Evolutionary conservation across 164 flowering plant genomes (phyloP).

Genomic region (Tetracentron sinense): DNA sequence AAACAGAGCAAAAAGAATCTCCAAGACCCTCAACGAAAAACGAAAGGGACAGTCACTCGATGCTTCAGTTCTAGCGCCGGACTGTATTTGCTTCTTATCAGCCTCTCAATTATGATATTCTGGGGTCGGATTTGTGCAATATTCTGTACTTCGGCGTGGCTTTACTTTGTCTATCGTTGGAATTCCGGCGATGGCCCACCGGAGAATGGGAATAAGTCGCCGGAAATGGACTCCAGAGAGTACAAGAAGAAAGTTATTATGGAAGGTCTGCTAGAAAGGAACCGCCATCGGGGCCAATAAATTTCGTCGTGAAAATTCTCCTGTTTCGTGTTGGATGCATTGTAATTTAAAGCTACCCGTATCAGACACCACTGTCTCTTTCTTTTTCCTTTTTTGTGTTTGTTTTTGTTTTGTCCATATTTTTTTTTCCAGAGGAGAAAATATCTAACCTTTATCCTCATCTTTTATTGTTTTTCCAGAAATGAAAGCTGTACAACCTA

Average conservation of each 20-base stretch:
- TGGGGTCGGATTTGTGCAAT: not conserved
- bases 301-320: not conserved
- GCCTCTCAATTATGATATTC: not conserved
- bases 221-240: constrained; percentile 11
- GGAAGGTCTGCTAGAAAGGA: constrained; percentile 3
- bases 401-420: no score
- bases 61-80: not conserved
- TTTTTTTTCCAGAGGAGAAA: no score
- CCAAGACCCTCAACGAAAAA: not conserved
- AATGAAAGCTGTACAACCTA: no score
- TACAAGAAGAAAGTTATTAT: constrained; percentile 21
- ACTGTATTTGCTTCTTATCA: not conserved
- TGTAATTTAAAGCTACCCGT: no score
- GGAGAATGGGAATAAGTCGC: not conserved
- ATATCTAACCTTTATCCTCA: no score
- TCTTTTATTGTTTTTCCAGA: no score
- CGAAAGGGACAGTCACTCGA: not conserved
- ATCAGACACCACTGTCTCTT: no score
- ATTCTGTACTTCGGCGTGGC: not conserved
- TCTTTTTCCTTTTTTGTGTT: no score
- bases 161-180: not conserved
- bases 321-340: not conserved
- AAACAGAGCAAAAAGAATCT: not conserved
- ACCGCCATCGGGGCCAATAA: not conserved
- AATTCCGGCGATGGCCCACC: not conserved